Percentiles rank a stretch among this genome's conserved stretches.
Evolutionary conservation across 2,329 filamentous ascomycete genomes (phyloP).

Genomic region (Paecilomyces variotii): DNA sequence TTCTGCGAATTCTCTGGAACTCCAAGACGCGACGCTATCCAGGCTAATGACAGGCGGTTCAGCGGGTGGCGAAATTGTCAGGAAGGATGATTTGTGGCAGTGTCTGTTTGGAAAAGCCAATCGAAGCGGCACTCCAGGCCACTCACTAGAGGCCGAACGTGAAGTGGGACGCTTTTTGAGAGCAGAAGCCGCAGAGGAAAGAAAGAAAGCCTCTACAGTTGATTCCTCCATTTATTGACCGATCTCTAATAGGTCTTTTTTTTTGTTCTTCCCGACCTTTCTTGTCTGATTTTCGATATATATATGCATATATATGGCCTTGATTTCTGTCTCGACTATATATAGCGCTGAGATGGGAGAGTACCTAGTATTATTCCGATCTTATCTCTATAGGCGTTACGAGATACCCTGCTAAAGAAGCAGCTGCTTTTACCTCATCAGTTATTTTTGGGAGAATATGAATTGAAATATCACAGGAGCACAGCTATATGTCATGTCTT

Average conservation of each 20-base stretch:
- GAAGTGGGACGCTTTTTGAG: conserved; percentile 46
- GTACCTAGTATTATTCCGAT: neutral
- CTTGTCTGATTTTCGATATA: neutral
- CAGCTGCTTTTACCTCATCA: neutral
- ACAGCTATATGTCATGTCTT: too few relatives aligned
- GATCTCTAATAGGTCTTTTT: neutral
- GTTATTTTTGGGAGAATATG: neutral
- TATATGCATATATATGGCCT: neutral
- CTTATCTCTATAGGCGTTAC: neutral
- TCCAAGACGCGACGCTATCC: conserved; percentile 64
- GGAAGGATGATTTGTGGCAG: conserved; percentile 72
- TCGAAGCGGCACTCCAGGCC: conserved; percentile 12
- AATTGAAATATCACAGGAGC: neutral
- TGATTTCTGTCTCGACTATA: neutral
- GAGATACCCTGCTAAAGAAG: neutral
- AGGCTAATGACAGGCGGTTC: conserved; percentile 63
- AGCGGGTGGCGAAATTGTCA: conserved; percentile 70
- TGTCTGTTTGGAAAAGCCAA: conserved; percentile 66
- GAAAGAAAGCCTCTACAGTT: conserved; percentile 14
- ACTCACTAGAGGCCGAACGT: conserved; percentile 21
- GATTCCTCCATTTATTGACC: neutral
- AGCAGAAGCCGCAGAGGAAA: conserved; percentile 47
- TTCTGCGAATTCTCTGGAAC: conserved; percentile 72
- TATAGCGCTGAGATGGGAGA: neutral
- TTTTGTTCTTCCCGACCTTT: neutral